Evolutionary conservation across 768 basidiomycete genomes (phyloP), one percentile per base, ranked within the genome.

Genomic region (Crassisporium funariophilum): DNA sequence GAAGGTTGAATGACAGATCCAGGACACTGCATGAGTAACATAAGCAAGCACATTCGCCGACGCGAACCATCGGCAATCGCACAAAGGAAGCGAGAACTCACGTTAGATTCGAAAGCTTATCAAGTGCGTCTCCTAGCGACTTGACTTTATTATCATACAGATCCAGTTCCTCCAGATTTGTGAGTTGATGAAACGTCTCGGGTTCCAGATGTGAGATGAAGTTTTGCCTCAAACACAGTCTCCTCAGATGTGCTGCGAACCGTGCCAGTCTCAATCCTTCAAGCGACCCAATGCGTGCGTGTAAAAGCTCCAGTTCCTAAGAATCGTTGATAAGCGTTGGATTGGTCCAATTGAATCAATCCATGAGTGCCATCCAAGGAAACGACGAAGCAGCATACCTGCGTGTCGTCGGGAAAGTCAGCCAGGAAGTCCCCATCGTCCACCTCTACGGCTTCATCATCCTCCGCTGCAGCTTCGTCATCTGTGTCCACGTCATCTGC

Each of bases 111-210:
- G 65, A 62, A 34, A 84, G 59, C 24, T 72, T 72, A 49, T 84
- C 75, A 43, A 98, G 58, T 0, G 88, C 85, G 50, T 81, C 71
- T 0, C 80, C 87, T 15, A 90, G 64, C 40, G 72, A 68, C 68
- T 91, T 95, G 54, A 99, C 65, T 64, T 91, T 86, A 71, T 99
- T 99, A 66, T 99, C 97, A 62, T 98, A 99, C 52, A 98, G 58
- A 68, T 99, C 97, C 47, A 98, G 67, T 53, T 98, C 97, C 60
- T 93, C 89, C 25, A 99, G 68, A 35, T 81, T 74, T 10, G 62
- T 76, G 46, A 98, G 66, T 23, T 76, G 69, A 22, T 72, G 71
- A 57, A 95, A 91, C 8, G 84, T 81, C 12, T 79, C 78, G 4
- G 88, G 81, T 53, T 94, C 83, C 35, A 97, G 75, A 20, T 70